These are phyloP conservation scores for Cyberlindnera saturnus DNA, from an alignment of 805 yeast genomes.

Conservation along the genomic window DNA sequence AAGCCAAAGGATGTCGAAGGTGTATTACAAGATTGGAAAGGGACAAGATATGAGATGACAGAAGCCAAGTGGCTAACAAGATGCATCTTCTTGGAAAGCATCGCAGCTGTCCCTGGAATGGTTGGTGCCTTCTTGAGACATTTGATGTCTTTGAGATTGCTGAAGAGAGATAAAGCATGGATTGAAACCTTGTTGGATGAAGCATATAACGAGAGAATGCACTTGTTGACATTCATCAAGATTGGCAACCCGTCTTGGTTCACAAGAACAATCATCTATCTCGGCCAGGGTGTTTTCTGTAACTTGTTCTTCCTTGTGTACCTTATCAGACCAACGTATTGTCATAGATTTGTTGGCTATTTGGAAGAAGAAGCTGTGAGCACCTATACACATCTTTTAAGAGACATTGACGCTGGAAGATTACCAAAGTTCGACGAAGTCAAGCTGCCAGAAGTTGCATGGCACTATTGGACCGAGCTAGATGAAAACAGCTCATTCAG, in stretches of 20 bases:
- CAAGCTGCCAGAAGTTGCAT: slow-evolving; percentile 53
- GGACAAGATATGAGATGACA: slow-evolving; percentile 45
- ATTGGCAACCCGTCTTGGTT: slow-evolving; percentile 57
- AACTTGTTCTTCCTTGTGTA: slow-evolving; percentile 58
- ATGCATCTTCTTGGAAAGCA: slow-evolving; percentile 57
- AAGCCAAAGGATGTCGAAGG: slow-evolving; percentile 42
- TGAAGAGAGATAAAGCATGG: slow-evolving; percentile 68
- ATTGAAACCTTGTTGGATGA: slow-evolving; percentile 68
- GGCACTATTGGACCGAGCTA: slow-evolving; percentile 54
- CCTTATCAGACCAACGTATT: slow-evolving; percentile 51
- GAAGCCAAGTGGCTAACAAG: slow-evolving; percentile 59
- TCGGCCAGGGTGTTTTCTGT: slow-evolving; percentile 68
- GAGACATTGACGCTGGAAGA: slow-evolving; percentile 13
- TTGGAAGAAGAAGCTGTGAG: slow-evolving; percentile 72
- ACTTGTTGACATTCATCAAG: slow-evolving; percentile 60
- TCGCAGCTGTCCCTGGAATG: slow-evolving; percentile 80
- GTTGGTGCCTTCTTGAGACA: slow-evolving; percentile 71
- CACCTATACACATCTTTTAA: slow-evolving; percentile 57
- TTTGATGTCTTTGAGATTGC: slow-evolving; percentile 53
- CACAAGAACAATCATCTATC: slow-evolving; percentile 45
- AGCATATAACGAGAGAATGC: slow-evolving; percentile 78
- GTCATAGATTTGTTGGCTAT: slow-evolving; percentile 75
- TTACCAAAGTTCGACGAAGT: slow-evolving; percentile 10
- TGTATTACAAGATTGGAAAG: slow-evolving; percentile 25
- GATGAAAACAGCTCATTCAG: slow-evolving; percentile 43